phyloP scores from a whole-genome alignment of 2,329 filamentous ascomycete genomes.

The Cercospora janseana region DNA sequence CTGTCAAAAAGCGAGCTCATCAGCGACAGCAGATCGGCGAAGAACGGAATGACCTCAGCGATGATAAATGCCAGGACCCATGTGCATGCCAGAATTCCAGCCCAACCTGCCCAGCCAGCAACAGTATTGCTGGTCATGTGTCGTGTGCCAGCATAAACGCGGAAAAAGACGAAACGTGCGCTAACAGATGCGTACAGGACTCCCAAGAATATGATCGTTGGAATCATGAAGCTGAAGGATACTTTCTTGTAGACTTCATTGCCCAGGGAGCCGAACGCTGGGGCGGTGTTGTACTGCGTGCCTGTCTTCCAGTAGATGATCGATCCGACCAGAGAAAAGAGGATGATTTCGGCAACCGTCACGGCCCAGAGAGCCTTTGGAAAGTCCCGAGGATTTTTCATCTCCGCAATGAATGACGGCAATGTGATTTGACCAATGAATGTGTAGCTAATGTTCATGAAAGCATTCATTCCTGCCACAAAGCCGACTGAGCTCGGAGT shows the following conservation, averaged over 20 bases:
- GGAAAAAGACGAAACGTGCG: slow-evolving; percentile 88
- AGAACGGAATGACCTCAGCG: slow-evolving; percentile 90
- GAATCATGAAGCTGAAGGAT: slow-evolving; percentile 92
- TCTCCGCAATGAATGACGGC: slow-evolving; percentile 92
- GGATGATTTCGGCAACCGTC: slow-evolving; percentile 80
- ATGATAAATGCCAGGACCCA: slow-evolving; percentile 94
- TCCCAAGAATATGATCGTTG: slow-evolving; percentile 87
- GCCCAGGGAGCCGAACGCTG: slow-evolving; percentile 80
- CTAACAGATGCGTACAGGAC: slow-evolving; percentile 89
- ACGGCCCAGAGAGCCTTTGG: slow-evolving; percentile 90
- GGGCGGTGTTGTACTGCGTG: slow-evolving; percentile 82
- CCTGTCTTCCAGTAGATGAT: slow-evolving; percentile 86
- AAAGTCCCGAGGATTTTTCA: slow-evolving; percentile 78
- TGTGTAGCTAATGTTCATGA: slow-evolving; percentile 93
- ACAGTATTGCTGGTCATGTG: slow-evolving; percentile 81
- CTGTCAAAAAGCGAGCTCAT: slow-evolving; percentile 91
- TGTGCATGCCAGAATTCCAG: slow-evolving; percentile 66
- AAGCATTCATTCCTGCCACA: slow-evolving; percentile 78
- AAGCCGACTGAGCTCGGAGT: slow-evolving; percentile 72
- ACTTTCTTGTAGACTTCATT: slow-evolving; percentile 78
- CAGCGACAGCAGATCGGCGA: slow-evolving; percentile 69
- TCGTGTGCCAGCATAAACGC: slow-evolving; percentile 72
- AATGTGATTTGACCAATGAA: slow-evolving; percentile 95
- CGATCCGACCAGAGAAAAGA: slow-evolving; percentile 78
- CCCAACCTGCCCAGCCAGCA: slow-evolving; percentile 77